phyloP scores from a whole-genome alignment of 2,329 filamentous ascomycete genomes.

The Hirsutella rhossiliensis region DNA sequence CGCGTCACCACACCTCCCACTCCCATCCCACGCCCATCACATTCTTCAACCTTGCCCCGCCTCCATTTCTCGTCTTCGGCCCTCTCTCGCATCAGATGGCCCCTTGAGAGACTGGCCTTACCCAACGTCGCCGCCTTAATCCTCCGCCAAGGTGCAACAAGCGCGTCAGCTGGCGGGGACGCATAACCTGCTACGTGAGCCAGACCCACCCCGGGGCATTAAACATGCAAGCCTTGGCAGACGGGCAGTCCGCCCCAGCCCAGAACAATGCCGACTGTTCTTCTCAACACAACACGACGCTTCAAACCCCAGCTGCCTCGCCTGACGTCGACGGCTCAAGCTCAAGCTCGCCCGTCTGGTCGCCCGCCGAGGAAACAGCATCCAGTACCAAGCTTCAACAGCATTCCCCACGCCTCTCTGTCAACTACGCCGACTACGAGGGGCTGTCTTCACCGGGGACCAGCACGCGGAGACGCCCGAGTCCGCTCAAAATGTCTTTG shows the following conservation, averaged over 20 bases:
- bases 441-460: constrained; percentile 1
- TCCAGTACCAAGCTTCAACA: neutral
- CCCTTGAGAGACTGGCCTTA: neutral
- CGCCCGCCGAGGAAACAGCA: neutral
- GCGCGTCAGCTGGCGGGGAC: neutral
- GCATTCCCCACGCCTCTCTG: neutral
- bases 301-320: neutral
- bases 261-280: neutral
- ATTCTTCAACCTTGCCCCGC: neutral
- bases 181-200: constrained; percentile 1
- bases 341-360: neutral
- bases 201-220: constrained; percentile 1
- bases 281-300: neutral
- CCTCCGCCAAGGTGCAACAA: neutral
- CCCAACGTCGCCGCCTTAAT: neutral
- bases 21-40: neutral
- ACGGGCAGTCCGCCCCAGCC: constrained; percentile 1
- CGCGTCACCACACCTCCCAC: neutral
- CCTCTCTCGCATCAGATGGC: neutral
- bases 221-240: constrained; percentile 4
- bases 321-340: neutral
- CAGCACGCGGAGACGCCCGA: constrained; percentile 5
- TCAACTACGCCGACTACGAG: neutral
- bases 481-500: constrained; percentile 13
- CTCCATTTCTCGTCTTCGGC: neutral